A percentile compares a stretch with the other conserved stretches of the same genome.
phyloP scores from a whole-genome alignment of 257 asterid genomes.

The Nemophila menziesii region DNA sequence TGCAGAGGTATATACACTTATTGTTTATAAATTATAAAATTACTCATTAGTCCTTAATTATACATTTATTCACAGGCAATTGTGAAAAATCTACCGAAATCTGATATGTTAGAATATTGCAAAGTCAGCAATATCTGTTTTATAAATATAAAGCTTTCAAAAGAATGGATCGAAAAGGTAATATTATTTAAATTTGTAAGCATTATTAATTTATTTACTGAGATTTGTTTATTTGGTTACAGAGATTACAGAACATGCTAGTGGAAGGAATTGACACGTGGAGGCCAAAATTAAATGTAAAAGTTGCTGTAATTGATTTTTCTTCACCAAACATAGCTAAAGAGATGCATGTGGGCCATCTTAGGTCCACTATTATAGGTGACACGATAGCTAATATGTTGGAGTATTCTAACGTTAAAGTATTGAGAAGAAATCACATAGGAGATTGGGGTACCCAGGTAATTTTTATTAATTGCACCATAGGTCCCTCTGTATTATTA shows the following conservation, averaged over 20 bases:
- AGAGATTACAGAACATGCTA: conserved; percentile 81
- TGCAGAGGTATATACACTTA: conserved; percentile 46
- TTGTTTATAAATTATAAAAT: not conserved
- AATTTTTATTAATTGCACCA: no score
- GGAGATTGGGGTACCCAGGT: conserved; percentile 99
- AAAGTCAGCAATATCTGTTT: conserved; percentile 82
- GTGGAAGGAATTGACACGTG: conserved; percentile 64
- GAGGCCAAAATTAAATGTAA: conserved; percentile 76
- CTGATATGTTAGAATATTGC: conserved; percentile 57
- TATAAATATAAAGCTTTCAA: conserved; percentile 57
- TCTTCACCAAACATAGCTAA: conserved; percentile 97
- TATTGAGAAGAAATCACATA: conserved; percentile 83
- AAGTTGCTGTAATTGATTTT: conserved; percentile 77
- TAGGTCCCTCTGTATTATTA: no score
- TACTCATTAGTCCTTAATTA: conserved; percentile 3
- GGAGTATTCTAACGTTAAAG: conserved; percentile 79
- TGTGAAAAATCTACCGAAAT: conserved; percentile 55
- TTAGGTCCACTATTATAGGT: conserved; percentile 90
- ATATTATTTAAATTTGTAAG: not conserved
- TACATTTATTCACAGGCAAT: conserved; percentile 48
- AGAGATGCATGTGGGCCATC: conserved; percentile 98
- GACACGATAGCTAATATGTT: conserved; percentile 91
- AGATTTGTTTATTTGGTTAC: conserved; percentile 17
- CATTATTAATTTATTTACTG: not conserved
- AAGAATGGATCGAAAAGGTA: conserved; percentile 81